These are phyloP conservation scores for Orychophragmus violaceus DNA, from an alignment of 345 rosid species.

Conservation along the genomic window DNA sequence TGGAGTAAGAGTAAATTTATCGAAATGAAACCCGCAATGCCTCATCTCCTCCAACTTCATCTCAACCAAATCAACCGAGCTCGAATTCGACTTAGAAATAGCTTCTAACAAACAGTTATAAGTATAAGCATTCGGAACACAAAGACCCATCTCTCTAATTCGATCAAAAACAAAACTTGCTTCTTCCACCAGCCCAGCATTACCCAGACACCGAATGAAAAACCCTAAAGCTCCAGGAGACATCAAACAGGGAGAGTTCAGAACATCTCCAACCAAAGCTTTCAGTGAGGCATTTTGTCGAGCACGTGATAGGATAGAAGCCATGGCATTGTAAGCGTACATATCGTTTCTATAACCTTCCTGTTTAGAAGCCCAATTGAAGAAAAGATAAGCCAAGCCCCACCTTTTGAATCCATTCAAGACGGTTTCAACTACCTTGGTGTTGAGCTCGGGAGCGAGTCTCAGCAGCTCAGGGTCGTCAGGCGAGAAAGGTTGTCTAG, in stretches of 20 bases:
- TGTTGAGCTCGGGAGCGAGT: conserved; percentile 51
- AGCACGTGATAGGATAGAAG: conserved; percentile 80
- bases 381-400: conserved; percentile 52
- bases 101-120: conserved; percentile 84
- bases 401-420: conserved; percentile 48
- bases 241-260: conserved; percentile 52
- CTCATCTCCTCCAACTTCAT: conserved; percentile 61
- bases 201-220: conserved; percentile 70
- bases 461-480: conserved; percentile 40
- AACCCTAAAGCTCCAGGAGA: conserved; percentile 78
- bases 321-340: conserved; percentile 82
- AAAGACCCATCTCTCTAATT: conserved; percentile 46
- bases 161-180: conserved; percentile 66
- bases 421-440: conserved; percentile 60
- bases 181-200: conserved; percentile 55
- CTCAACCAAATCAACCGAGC: conserved; percentile 52
- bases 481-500: conserved; percentile 42
- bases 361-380: conserved; percentile 62
- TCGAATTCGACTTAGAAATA: conserved; percentile 39
- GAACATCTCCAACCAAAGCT: conserved; percentile 38
- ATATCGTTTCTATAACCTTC: conserved; percentile 54
- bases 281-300: conserved; percentile 76
- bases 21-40: conserved; percentile 43
- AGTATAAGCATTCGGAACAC: conserved; percentile 57
- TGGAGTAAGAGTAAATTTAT: conserved; percentile 71